These are phyloP conservation scores for Posidonia australis DNA, from an alignment of 106 monocot species.

Conservation along the genomic window DNA sequence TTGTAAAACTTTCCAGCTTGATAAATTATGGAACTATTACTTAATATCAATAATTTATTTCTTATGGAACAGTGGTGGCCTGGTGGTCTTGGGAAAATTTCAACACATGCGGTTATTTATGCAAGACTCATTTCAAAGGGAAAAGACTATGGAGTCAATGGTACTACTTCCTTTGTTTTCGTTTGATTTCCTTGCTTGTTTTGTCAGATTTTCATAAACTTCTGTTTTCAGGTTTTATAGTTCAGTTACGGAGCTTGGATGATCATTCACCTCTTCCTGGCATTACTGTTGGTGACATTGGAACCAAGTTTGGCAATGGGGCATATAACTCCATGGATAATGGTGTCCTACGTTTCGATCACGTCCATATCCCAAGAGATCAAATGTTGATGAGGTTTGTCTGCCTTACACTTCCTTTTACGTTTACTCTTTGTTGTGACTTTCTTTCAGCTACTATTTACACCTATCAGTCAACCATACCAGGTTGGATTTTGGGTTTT, in stretches of 20 bases:
- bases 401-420: neutral
- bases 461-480: too few relatives aligned
- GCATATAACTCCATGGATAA: slow-evolving; percentile 99
- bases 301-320: slow-evolving; percentile 92
- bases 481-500: too few relatives aligned
- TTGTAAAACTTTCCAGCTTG: neutral
- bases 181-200: neutral
- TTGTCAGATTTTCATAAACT: neutral
- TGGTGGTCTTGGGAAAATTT: slow-evolving; percentile 87
- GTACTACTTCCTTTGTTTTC: slow-evolving; percentile 21
- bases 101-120: slow-evolving; percentile 90
- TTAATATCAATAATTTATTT: neutral
- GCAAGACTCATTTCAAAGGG: slow-evolving; percentile 77
- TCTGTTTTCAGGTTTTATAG: slow-evolving; percentile 71
- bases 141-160: slow-evolving; percentile 79
- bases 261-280: slow-evolving; percentile 93
- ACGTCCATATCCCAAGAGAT: slow-evolving; percentile 88
- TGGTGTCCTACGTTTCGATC: slow-evolving; percentile 84
- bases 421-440: neutral
- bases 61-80: slow-evolving; percentile 83
- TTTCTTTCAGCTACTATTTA: too few relatives aligned
- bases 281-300: slow-evolving; percentile 89
- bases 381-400: slow-evolving; percentile 95
- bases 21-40: neutral
- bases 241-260: slow-evolving; percentile 89